phyloP scores from a whole-genome alignment of 192 early-diverging fungal genomes.

The Coemansia brasiliensis region DNA sequence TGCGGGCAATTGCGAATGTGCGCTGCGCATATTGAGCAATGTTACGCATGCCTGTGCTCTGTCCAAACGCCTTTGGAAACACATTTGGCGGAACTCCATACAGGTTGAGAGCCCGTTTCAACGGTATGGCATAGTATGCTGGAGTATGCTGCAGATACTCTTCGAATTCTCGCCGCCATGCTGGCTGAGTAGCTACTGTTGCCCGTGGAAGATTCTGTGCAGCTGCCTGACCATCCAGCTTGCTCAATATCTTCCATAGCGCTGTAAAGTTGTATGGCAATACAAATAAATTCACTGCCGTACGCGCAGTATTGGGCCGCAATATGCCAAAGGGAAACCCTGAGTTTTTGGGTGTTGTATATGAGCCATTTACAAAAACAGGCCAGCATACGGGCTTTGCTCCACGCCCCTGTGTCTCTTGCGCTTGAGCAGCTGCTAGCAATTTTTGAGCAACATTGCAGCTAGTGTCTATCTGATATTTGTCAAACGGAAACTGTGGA shows the following conservation, averaged over 20 bases:
- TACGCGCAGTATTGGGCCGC: slow-evolving; percentile 63
- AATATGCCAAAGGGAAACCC: slow-evolving; percentile 76
- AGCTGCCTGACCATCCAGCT: slow-evolving; percentile 42
- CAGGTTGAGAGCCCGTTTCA: slow-evolving; percentile 54
- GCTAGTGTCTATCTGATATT: slow-evolving; percentile 67
- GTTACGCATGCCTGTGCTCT: slow-evolving; percentile 42
- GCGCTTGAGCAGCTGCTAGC: slow-evolving; percentile 39
- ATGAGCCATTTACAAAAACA: slow-evolving; percentile 65
- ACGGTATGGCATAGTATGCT: slow-evolving; percentile 61
- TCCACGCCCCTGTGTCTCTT: slow-evolving; percentile 51
- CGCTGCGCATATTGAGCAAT: slow-evolving; percentile 34
- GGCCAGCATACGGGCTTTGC: slow-evolving; percentile 58
- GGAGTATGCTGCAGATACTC: slow-evolving; percentile 66
- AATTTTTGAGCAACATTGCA: slow-evolving; percentile 65
- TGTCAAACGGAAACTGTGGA: slow-evolving; percentile 73
- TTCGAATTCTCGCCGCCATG: slow-evolving; percentile 60
- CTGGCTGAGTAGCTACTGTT: slow-evolving; percentile 35
- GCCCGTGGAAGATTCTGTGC: slow-evolving; percentile 22
- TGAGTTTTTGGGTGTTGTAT: slow-evolving; percentile 54
- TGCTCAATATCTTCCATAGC: slow-evolving; percentile 67
- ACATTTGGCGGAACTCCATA: slow-evolving; percentile 42
- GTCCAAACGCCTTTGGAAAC: slow-evolving; percentile 50
- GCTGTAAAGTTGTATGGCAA: slow-evolving; percentile 78
- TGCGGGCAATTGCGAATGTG: slow-evolving; percentile 27
- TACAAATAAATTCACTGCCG: slow-evolving; percentile 71